Conservation (phyloP, 2,329 filamentous ascomycete species). For the Alternaria dauci region DNA sequence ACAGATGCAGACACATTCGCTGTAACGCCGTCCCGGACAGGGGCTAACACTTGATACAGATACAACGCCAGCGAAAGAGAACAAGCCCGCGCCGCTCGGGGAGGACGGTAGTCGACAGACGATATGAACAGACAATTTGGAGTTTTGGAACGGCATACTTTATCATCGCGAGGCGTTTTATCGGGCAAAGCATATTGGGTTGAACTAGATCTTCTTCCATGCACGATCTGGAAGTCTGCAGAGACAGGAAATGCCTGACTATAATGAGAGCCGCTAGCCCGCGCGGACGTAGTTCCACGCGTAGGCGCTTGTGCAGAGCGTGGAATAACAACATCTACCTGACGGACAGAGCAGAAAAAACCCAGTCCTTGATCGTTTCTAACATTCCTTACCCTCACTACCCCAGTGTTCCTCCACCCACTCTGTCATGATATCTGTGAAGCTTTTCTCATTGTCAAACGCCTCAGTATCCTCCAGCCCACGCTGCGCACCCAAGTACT, state of each 20-base stretch:
- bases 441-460: constrained; percentile 62
- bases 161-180: constrained; percentile 29
- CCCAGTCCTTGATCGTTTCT: background rate
- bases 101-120: constrained; percentile 25
- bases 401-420: constrained; percentile 68
- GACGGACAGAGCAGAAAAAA: background rate
- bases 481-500: constrained; percentile 64
- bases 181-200: constrained; percentile 13
- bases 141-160: constrained; percentile 27
- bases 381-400: constrained; percentile 23
- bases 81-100: constrained; percentile 41
- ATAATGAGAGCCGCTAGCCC: constrained; percentile 2
- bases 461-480: constrained; percentile 59
- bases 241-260: background rate
- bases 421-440: constrained; percentile 66
- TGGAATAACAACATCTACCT: background rate
- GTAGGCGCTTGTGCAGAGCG: background rate
- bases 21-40: constrained; percentile 21
- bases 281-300: background rate
- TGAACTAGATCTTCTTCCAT: background rate
- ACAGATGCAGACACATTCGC: background rate
- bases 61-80: constrained; percentile 50
- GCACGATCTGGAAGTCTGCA: background rate
- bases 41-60: constrained; percentile 37
- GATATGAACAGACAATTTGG: constrained; percentile 15